These are phyloP conservation scores for Coniochaeta pulveracea DNA, from an alignment of 2,329 filamentous ascomycete genomes.

Conservation along the genomic window DNA sequence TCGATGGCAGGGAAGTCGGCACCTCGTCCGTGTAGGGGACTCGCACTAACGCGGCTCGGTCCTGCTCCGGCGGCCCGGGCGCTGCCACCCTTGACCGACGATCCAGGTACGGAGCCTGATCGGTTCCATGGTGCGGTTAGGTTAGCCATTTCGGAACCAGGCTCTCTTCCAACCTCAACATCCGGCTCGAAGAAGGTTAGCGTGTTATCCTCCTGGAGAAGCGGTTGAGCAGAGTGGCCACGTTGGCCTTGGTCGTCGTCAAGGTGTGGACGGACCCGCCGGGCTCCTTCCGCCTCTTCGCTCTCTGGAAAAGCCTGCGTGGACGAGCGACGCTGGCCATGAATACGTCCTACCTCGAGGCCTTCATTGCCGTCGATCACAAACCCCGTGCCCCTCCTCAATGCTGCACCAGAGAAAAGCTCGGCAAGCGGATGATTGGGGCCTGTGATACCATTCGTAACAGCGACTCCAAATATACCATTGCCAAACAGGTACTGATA, in stretches of 20 bases:
- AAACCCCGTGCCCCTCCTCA: constrained; percentile 26
- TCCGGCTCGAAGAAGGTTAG: constrained; percentile 23
- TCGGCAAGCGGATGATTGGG: constrained; percentile 31
- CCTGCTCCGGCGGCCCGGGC: constrained; percentile 25
- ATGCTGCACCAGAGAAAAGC: constrained; percentile 31
- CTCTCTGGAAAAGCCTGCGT: constrained; percentile 30
- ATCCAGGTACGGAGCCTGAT: constrained; percentile 35
- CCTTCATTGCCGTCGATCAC: constrained; percentile 12
- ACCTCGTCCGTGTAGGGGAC: constrained; percentile 24
- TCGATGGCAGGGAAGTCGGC: constrained; percentile 27
- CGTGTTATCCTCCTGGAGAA: constrained; percentile 15
- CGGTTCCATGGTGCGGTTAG: constrained; percentile 45
- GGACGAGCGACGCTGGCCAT: constrained; percentile 28
- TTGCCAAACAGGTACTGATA: constrained; percentile 26
- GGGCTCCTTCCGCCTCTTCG: too few relatives aligned
- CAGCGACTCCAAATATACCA: constrained; percentile 25
- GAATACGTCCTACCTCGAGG: constrained; percentile 9
- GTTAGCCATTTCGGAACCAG: constrained; percentile 54
- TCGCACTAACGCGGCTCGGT: constrained; percentile 20
- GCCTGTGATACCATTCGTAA: constrained; percentile 15
- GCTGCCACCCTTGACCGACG: constrained; percentile 27
- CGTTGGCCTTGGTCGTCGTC: constrained; percentile 11
- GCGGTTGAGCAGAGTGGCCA: background rate
- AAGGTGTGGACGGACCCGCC: constrained; percentile 26
- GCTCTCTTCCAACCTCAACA: constrained; percentile 61